Evolutionary conservation across 2,329 filamentous ascomycete genomes (phyloP).

Genomic region (Fusarium chlamydosporum): DNA sequence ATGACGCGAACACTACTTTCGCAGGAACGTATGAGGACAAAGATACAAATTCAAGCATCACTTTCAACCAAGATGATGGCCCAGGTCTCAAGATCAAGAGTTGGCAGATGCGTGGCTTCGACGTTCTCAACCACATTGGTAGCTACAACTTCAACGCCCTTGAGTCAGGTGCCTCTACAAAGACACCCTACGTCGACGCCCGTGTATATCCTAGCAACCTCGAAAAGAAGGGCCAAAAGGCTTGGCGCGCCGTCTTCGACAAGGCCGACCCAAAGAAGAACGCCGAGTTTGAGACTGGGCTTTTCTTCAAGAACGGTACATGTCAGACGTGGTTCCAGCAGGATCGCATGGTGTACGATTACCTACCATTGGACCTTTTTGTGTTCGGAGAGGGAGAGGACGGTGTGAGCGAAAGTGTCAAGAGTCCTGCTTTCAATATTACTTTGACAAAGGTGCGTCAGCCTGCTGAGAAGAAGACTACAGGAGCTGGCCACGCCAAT

Average conservation of each 20-base stretch:
- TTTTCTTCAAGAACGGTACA: slow-evolving; percentile 51
- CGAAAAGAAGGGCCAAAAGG: slow-evolving; percentile 36
- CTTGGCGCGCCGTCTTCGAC: slow-evolving; percentile 56
- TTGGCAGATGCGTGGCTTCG: slow-evolving; percentile 59
- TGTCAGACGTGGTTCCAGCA: slow-evolving; percentile 54
- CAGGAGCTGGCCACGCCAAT: background rate
- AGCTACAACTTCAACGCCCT: slow-evolving; percentile 46
- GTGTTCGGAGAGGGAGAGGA: slow-evolving; percentile 44
- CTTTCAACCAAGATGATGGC: slow-evolving; percentile 56
- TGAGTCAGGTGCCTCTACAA: slow-evolving; percentile 19
- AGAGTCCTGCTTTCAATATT: slow-evolving; percentile 49
- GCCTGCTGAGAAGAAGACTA: slow-evolving; percentile 39
- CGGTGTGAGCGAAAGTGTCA: slow-evolving; percentile 35
- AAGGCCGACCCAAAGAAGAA: slow-evolving; percentile 31
- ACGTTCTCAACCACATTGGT: slow-evolving; percentile 57
- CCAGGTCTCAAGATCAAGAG: slow-evolving; percentile 57
- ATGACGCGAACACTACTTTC: slow-evolving; percentile 53
- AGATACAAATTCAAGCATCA: slow-evolving; percentile 58
- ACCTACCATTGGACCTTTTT: slow-evolving; percentile 53
- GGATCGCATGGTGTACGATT: slow-evolving; percentile 55
- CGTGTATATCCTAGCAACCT: slow-evolving; percentile 53
- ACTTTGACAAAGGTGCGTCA: slow-evolving; percentile 50
- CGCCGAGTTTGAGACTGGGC: slow-evolving; percentile 37
- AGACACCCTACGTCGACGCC: slow-evolving; percentile 41
- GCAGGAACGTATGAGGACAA: slow-evolving; percentile 58